Percentiles rank a stretch among this genome's conserved stretches.
These are phyloP conservation scores for Begonia peltatifolia DNA, from an alignment of 306 rosid genomes.

Conservation along the genomic window DNA sequence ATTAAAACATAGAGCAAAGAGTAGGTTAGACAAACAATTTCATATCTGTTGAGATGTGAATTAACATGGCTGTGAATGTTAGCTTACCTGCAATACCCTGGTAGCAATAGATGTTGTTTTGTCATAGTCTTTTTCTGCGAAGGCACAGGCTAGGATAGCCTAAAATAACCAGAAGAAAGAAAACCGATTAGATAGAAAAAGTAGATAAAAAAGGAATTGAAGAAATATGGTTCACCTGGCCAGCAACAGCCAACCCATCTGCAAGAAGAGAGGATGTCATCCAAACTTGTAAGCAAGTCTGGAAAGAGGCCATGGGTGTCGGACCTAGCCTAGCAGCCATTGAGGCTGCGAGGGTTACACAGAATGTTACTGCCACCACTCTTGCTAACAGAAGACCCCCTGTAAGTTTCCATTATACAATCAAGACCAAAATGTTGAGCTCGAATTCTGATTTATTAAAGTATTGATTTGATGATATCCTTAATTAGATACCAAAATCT, in stretches of 20 bases:
- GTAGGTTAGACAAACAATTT: too few species aligned
- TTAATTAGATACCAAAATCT: too few species aligned
- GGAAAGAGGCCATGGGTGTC: slow-evolving; percentile 69
- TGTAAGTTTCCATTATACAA: slow-evolving; percentile 21
- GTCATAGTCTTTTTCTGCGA: slow-evolving; percentile 62
- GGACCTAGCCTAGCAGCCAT: slow-evolving; percentile 62
- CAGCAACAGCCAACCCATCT: slow-evolving; percentile 70
- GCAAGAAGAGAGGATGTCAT: slow-evolving; percentile 66
- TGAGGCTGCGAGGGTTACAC: slow-evolving; percentile 70
- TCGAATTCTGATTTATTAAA: too few species aligned
- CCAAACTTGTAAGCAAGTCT: slow-evolving; percentile 66
- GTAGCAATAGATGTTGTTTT: slow-evolving; percentile 48
- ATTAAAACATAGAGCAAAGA: too few species aligned
- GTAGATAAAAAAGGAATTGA: neutral
- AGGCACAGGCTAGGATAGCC: slow-evolving; percentile 83
- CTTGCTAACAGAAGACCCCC: slow-evolving; percentile 51
- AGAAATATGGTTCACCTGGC: slow-evolving; percentile 34
- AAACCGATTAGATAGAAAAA: neutral
- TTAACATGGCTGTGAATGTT: too few species aligned
- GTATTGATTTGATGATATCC: too few species aligned
- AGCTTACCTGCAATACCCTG: slow-evolving; percentile 48
- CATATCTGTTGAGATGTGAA: too few species aligned
- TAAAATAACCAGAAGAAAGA: slow-evolving; percentile 1
- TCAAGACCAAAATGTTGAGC: too few species aligned
- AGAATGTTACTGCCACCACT: slow-evolving; percentile 58